phyloP scores from a whole-genome alignment of 805 yeast genomes.

The Saccharomycopsis schoenii region DNA sequence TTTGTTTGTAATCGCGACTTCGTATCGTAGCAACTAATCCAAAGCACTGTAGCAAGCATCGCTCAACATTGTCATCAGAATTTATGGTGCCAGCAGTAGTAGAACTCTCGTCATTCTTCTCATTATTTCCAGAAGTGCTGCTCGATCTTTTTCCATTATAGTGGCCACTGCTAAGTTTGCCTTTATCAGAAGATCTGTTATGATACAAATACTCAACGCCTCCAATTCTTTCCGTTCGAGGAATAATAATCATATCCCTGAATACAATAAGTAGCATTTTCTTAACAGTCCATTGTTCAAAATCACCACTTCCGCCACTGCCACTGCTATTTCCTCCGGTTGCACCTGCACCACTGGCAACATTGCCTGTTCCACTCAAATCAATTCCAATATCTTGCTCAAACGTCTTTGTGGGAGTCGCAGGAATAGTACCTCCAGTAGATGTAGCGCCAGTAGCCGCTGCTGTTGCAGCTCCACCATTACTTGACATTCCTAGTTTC shows the following conservation, averaged over 20 bases:
- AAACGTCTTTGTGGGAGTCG: not conserved
- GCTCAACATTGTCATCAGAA: not conserved
- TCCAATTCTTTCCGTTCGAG: conserved; percentile 37
- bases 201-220: conserved; percentile 13
- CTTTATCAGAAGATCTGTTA: not conserved
- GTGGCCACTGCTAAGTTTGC: not conserved
- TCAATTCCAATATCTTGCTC: not conserved
- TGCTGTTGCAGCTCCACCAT: not conserved
- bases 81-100: not conserved
- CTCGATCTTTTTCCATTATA: not conserved
- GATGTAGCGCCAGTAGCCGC: not conserved
- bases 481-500: not conserved
- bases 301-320: not conserved
- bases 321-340: not conserved
- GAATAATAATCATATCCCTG: conserved; percentile 44
- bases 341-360: not conserved
- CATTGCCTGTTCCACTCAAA: not conserved
- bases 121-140: not conserved
- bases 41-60: conserved; percentile 48
- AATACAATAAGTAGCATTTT: conserved; percentile 36
- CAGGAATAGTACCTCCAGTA: not conserved
- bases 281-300: conserved; percentile 22
- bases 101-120: conserved; percentile 27
- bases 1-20: conserved; percentile 46
- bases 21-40: conserved; percentile 45